Percentiles rank a stretch among this genome's conserved stretches.
phyloP scores from a whole-genome alignment of 192 early-diverging fungal species.

The Allomyces javanicus region DNA sequence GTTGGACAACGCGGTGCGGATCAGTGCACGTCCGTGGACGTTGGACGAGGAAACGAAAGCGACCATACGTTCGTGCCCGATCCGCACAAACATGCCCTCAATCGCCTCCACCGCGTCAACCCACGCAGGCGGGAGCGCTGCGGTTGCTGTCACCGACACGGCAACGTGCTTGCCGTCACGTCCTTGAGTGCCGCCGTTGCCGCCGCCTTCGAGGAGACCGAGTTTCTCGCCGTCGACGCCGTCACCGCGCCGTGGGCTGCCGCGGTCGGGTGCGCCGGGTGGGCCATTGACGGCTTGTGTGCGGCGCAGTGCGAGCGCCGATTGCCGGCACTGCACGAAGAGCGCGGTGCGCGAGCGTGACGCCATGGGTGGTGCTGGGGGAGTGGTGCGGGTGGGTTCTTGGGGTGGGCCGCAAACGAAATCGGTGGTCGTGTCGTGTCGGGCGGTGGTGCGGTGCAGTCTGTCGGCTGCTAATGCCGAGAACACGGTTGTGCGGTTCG shows the following conservation, averaged over 20 bases:
- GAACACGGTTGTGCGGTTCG: no score
- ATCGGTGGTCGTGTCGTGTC: no score
- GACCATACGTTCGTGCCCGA: no score
- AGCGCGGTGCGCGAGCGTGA: conserved; percentile 76
- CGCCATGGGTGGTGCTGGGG: conserved; percentile 28
- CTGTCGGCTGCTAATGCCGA: no score
- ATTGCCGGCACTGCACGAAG: conserved; percentile 84
- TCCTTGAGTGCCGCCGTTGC: conserved; percentile 19
- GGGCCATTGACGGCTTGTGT: conserved; percentile 19
- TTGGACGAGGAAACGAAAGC: no score
- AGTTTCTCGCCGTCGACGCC: conserved; percentile 2
- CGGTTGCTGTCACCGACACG: conserved; percentile 64
- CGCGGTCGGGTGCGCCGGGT: no score
- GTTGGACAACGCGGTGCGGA: no score
- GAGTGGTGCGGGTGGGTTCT: no score
- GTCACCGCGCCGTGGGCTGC: conserved; percentile 5
- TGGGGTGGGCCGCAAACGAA: no score
- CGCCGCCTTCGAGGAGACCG: conserved; percentile 28
- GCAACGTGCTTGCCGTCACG: conserved; percentile 41
- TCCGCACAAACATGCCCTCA: conserved; percentile 5
- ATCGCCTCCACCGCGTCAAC: conserved; percentile 83
- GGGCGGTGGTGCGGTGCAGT: no score
- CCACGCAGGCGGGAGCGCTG: conserved; percentile 81
- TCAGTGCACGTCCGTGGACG: no score
- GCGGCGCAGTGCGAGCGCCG: conserved; percentile 37